Percentiles rank a stretch among this genome's conserved stretches.
Evolutionary conservation across 1,139 yeast species (phyloP).

Genomic region (Scheffersomyces lignicola): DNA sequence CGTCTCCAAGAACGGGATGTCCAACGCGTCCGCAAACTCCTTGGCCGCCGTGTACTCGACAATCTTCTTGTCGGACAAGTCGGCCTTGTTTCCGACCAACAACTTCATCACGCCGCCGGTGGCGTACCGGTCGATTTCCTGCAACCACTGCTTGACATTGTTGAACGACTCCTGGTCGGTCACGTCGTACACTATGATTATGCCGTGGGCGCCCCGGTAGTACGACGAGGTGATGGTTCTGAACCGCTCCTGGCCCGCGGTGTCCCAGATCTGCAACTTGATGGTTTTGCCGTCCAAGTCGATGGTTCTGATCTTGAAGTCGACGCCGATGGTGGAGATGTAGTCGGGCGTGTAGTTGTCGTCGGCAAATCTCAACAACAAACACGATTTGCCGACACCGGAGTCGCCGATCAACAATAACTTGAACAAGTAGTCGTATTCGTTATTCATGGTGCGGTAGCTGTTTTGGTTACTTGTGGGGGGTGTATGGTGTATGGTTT

Average conservation of each 20-base stretch:
- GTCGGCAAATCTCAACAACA: constrained; percentile 92
- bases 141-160: constrained; percentile 98
- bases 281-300: constrained; percentile 96
- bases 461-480: no score
- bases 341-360: constrained; percentile 97
- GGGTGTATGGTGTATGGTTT: no score
- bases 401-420: constrained; percentile 94
- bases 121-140: constrained; percentile 97
- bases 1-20: constrained; percentile 94
- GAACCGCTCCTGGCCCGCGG: constrained; percentile 98
- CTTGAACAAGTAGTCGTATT: constrained; percentile 96
- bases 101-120: constrained; percentile 96
- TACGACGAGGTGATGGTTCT: constrained; percentile 97
- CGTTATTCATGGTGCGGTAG: constrained; percentile 73
- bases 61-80: constrained; percentile 88
- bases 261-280: constrained; percentile 98
- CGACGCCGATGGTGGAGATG: constrained; percentile 97
- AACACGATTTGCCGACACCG: constrained; percentile 97
- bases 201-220: constrained; percentile 98
- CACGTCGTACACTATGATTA: constrained; percentile 95
- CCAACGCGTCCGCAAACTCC: constrained; percentile 96
- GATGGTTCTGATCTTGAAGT: constrained; percentile 95
- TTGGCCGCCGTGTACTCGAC: constrained; percentile 96
- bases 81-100: constrained; percentile 96
- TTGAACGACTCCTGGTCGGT: constrained; percentile 97